Evolutionary conservation across 169 alveolate genomes (phyloP), one percentile per base, ranked within the genome.

Genomic region (Plasmodium vinckei): DNA sequence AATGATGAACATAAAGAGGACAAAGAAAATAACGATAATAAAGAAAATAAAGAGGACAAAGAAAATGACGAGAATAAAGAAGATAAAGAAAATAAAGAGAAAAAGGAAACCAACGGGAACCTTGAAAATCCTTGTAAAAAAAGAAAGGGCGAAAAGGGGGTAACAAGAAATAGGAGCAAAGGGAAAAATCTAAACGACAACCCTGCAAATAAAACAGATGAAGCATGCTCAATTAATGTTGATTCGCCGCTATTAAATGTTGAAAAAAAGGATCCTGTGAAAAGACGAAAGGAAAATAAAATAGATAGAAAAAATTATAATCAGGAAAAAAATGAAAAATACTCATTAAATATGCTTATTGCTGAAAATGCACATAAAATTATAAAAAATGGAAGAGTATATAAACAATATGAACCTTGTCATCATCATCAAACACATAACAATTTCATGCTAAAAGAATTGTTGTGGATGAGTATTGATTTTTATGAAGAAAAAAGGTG

Each of bases 401-500:
- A 70, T 63, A 86, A 60, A 46, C 71, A 33, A 25, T 13, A 47
- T 2, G 91, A 86, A 47, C 91, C 91, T 42, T 25, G 69, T 6
- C n/a, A 5, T 39, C 69, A 51, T 5, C 71, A 57, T 72, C 77
- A 61, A n/a, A 86, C 95, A 47, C 95, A 86, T 57, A 72, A 93
- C 61, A 92, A 77, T 79, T 88, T 75, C 71, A 57, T 94, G 73
- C 23, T 87, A 17, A 89, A 91, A 72, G 96, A 94, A 87, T 89
- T 92, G 96, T 39, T 75, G 53, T 94, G 96, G 96, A 84, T 94
- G 95, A 75, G 96, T 23, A 92, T 87, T 39, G 96, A 94, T 69
- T 94, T 64, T 71, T 92, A 92, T 69, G 95, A 94, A 84, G 96
- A 94, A 77, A 84, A 93, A 61, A 92, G 93, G 33, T 94, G 96